Base-by-base conservation (phyloP, 805 yeast genomes). In the Pichia membranifaciens region DNA sequence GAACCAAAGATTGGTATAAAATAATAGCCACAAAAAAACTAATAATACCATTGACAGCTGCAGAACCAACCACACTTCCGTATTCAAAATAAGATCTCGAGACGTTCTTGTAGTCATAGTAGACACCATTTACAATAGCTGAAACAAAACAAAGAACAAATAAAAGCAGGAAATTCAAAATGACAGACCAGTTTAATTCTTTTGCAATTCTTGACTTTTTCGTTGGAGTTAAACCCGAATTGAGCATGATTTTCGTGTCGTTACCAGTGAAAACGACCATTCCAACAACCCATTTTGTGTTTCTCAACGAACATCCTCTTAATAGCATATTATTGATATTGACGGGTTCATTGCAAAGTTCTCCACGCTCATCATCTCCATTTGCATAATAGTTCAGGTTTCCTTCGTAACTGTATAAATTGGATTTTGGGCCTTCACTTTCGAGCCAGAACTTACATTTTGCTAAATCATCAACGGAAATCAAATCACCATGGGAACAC, bases 211-310 rank as follows among this genome's bases (percentile, higher is more conserved):
- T 75, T 1, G 91, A 84, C 54, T 74, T 78, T 57, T 86, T 86
- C 5, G 90, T 75, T 40, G 93, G 93, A 1, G 93, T 86, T 17
- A 75, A 69, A 60, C 93, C 93, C 2, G 91, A 74, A 63, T 86
- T 86, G 51, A 85, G 67, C 88, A 85, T 84, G 58, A 85, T 84
- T 58, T 86, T 86, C 3, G 95, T 77, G 54, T 86, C 93, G 40
- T 72, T 73, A 59, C 95, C 95, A 4, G 93, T 85, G 65, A 82
- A 85, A 3, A 78, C 70, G 16, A 84, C 93, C 23, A 85, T 58
- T 48, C 93, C 93, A 60, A 85, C 73, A 21, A 78, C 88, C 93
- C 93, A 86, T 63, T 82, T 83, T 1, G 93, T 85, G 59, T 86
- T 86, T 67, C 93, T 75, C 47, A 86, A 67, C n/a, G 78, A 72